Base-by-base conservation (phyloP, 345 rosid genomes). In the Euclidium syriacum region DNA sequence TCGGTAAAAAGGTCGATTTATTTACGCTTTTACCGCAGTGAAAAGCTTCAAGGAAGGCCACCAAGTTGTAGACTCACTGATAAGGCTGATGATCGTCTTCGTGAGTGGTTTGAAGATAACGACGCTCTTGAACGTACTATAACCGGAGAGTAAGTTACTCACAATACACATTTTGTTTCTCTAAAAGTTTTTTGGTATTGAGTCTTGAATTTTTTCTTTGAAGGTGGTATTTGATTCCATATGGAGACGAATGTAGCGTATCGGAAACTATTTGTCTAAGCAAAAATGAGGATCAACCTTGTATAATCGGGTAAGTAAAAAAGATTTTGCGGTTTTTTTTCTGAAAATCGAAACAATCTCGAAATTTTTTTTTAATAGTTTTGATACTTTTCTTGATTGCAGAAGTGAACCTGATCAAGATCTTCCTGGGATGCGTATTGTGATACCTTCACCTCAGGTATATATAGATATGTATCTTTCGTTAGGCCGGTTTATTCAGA, bases 101-200 rank as follows among this genome's bases (percentile, higher is more conserved):
- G 60, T 12, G 67, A 61, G 33, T 78, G 82, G 79, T 78, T 78
- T 56, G 77, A 68, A 27, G 95, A 89, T 33, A 62, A 84, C 43
- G 96, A 92, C 12, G 97, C 90, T 6, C 83, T 87, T 36, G 97
- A 87, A 73, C 87, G 85, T 40, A 78, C 95, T 42, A 72, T 92
- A 17, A 78, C 55, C 6, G 99, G 91, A 71, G 91, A 89, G 91
- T 87, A 79, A 22, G 95, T 78, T n/a, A n/a, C n/a, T n/a, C n/a
- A n/a, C 20, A 40, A 5, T 29, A 40, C 8, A 0, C 18, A 26
- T 14, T 14, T 24, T 35, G 33, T 3, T 47, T 30, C 29, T 46
- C 14, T 38, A 17, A 24, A 14, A 30, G 10, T 19, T 46, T 2
- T 32, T 66, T 57, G 4, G 39, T 20, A n/a, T 27, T 64, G 41